Evolutionary conservation across 768 basidiomycete genomes (phyloP).

Genomic region (Trametes meyenii): DNA sequence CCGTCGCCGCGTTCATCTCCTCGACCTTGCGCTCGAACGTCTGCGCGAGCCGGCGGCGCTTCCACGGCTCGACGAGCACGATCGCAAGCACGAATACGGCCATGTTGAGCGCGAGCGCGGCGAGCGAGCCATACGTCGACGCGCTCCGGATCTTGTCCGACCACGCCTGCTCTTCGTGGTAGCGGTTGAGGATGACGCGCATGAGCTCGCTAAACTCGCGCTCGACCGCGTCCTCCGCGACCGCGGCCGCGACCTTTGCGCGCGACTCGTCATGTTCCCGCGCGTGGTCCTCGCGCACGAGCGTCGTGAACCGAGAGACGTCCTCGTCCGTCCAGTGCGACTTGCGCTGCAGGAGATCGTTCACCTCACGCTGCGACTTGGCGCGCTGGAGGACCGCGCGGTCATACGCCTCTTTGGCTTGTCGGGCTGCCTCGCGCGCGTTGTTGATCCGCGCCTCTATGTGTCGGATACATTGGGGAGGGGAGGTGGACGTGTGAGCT

Average conservation of each 20-base stretch:
- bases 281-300: constrained; percentile 89
- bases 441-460: constrained; percentile 74
- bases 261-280: constrained; percentile 78
- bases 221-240: constrained; percentile 81
- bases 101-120: constrained; percentile 85
- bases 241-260: constrained; percentile 67
- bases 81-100: constrained; percentile 90
- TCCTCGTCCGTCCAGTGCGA: constrained; percentile 90
- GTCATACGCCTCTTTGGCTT: constrained; percentile 78
- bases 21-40: constrained; percentile 86
- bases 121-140: constrained; percentile 90
- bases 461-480: background rate
- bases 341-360: constrained; percentile 93
- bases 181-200: constrained; percentile 85
- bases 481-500: background rate
- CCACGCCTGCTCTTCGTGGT: constrained; percentile 99
- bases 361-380: constrained; percentile 91
- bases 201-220: constrained; percentile 86
- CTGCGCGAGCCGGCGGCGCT: constrained; percentile 80
- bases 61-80: constrained; percentile 94
- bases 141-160: constrained; percentile 97
- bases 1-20: constrained; percentile 38
- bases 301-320: constrained; percentile 82
- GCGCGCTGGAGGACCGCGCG: constrained; percentile 79
- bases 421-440: constrained; percentile 65